Base-by-base conservation (phyloP, 148 eudicot species). In the Gaultheria prostrata region DNA sequence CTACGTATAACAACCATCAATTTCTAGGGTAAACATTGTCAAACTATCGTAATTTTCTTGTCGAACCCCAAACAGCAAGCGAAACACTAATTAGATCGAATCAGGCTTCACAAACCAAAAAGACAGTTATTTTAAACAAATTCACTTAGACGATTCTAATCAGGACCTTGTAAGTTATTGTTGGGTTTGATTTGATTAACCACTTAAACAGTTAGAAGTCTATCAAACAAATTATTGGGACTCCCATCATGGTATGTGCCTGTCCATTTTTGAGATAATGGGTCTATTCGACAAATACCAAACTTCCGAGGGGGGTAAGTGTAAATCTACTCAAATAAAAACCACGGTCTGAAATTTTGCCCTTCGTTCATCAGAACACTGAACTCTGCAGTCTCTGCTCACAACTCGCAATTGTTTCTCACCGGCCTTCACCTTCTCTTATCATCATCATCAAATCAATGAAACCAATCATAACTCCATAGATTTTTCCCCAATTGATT, bases 371-470 rank as follows among this genome's bases (percentile, higher is more conserved):
- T 18, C 4, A 10, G 32, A 70, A 32, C 75, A 30, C 39, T 70
- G 45, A 32, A 18, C 76, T 33, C n/a, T 39, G 43, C 43, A 39
- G 43, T 35, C 12, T 33, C 12, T 33, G 9, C 76, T 1, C 76
- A 9, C 69, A 21, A 7, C 24, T 32, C 39, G 15, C 43, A 13
- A 32, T 32, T 32, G 75, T 33, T 14, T 69, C 71, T 28, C 72
- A 11, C 1, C 72, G 17, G 6, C 3, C 24, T 35, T 69, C 20
- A 39, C 73, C 73, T 1, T 30, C 43, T 4, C 3, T 28, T 26
- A 65, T 65, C 72, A 57, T 39, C 51, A 21, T 65, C 71, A 26
- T 26, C 71, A 65, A 63, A 65, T 65, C 71, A 65, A 63, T 63
- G 70, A 70, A 72, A 72, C 28, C 76, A 39, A 18, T 72, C 76